These are phyloP conservation scores for Rhododendron williamsianum DNA, from an alignment of 148 eudicot genomes.

Conservation along the genomic window DNA sequence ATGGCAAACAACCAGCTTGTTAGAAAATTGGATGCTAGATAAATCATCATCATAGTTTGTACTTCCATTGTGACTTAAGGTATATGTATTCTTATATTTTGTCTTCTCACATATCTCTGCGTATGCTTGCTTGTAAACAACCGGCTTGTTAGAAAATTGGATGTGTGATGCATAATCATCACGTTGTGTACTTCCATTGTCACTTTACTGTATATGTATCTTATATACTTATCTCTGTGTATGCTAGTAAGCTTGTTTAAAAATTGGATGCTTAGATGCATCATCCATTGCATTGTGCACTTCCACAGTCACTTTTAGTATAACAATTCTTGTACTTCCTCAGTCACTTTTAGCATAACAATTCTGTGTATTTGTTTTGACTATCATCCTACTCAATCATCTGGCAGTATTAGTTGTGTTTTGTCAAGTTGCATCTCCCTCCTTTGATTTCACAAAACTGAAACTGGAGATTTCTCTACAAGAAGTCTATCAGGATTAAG, in stretches of 20 bases:
- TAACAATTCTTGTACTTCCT: neutral
- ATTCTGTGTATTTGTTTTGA: neutral
- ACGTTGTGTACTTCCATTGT: neutral
- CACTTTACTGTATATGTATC: neutral
- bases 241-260: neutral
- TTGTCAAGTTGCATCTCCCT: neutral
- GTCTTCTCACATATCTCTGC: neutral
- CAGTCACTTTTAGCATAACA: neutral
- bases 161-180: neutral
- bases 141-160: neutral
- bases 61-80: neutral
- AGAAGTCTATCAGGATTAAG: neutral
- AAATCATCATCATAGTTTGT: neutral
- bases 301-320: neutral
- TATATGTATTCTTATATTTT: neutral
- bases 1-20: neutral
- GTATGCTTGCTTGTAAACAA: neutral
- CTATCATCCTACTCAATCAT: neutral
- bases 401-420: neutral
- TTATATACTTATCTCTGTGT: neutral
- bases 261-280: neutral
- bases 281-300: neutral
- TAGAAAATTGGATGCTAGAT: neutral
- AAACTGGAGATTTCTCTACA: neutral
- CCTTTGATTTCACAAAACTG: neutral